Conservation (phyloP, 352 stramenopile genomes). For the Pythium diclinum region DNA sequence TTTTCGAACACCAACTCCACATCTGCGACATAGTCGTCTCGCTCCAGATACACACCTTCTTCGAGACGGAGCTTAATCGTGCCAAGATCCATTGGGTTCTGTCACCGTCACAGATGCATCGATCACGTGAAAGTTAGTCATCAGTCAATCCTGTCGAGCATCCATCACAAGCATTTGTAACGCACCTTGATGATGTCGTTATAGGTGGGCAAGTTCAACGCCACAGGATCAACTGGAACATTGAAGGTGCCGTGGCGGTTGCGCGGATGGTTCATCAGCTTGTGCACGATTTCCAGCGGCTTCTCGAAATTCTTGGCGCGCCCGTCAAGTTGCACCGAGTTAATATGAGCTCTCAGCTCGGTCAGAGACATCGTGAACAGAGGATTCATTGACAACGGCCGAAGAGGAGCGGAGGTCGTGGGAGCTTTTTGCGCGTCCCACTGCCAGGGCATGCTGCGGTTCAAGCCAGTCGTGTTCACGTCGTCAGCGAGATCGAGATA, state of each 20-base stretch:
- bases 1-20: conserved; percentile 90
- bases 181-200: conserved; percentile 51
- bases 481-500: conserved; percentile 17
- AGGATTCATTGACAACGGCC: conserved; percentile 31
- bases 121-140: conserved; percentile 1
- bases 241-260: conserved; percentile 81
- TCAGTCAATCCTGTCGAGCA: conserved; percentile 3
- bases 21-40: conserved; percentile 78
- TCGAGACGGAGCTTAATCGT: conserved; percentile 85
- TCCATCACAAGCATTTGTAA: not conserved
- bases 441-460: conserved; percentile 51
- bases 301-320: conserved; percentile 62
- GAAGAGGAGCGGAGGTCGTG: not conserved
- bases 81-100: conserved; percentile 90
- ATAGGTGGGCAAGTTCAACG: conserved; percentile 71
- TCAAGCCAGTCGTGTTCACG: conserved; percentile 33
- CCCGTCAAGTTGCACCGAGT: conserved; percentile 59
- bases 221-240: conserved; percentile 63
- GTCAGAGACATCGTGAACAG: conserved; percentile 56
- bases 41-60: conserved; percentile 76
- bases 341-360: conserved; percentile 63
- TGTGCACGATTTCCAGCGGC: conserved; percentile 58
- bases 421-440: conserved; percentile 26
- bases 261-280: conserved; percentile 69
- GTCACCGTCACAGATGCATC: conserved; percentile 5